Evolutionary conservation across 164 flowering plant genomes (phyloP).

Genomic region (Umbellularia californica): DNA sequence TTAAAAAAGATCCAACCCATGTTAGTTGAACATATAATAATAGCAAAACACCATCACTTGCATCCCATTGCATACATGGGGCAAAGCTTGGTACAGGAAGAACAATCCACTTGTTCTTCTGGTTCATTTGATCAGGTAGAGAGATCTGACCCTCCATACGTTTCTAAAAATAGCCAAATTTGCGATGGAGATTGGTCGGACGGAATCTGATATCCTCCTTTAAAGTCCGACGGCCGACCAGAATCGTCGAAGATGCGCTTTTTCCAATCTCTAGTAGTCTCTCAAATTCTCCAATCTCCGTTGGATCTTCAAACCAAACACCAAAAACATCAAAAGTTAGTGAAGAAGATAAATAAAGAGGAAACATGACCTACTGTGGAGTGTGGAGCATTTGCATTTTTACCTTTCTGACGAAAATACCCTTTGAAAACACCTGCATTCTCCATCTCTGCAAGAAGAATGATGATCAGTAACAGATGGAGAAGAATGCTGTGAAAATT

Average conservation of each 20-base stretch:
- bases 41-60: no score
- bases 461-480: no score
- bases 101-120: no score
- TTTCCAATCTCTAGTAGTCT: constrained; percentile 21
- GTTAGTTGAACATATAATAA: no score
- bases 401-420: constrained; percentile 1
- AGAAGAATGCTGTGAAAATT: neutral
- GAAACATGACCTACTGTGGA: no score
- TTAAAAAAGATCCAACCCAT: no score
- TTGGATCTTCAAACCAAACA: constrained; percentile 1
- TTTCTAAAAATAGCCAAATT: constrained; percentile 13
- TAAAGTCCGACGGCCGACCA: constrained; percentile 40
- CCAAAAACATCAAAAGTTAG: neutral
- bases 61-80: no score
- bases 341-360: neutral
- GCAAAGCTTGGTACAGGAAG: no score
- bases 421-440: neutral
- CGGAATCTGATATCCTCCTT: constrained; percentile 29
- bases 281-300: neutral
- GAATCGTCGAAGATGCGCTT: constrained; percentile 35
- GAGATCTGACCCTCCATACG: no score
- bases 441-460: constrained; percentile 2
- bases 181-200: constrained; percentile 22
- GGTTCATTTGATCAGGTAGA: no score
- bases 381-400: neutral